phyloP scores from a whole-genome alignment of 805 yeast genomes.

The Yarrowia deformans region DNA sequence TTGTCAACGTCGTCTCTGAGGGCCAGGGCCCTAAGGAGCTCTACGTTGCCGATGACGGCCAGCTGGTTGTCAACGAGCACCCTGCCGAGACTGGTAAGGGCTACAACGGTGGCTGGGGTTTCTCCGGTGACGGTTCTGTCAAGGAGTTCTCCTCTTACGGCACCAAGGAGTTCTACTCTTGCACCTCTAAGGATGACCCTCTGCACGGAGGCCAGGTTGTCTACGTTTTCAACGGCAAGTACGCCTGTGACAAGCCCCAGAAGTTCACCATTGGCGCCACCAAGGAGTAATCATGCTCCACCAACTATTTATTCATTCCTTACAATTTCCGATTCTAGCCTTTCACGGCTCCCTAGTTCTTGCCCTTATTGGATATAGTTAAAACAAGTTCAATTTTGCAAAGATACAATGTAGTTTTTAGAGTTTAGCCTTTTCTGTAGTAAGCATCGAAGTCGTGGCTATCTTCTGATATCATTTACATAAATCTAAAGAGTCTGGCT shows the following conservation, averaged over 20 bases:
- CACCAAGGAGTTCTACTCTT: conserved; percentile 18
- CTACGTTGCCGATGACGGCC: conserved; percentile 7
- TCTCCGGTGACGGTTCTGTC: conserved; percentile 16
- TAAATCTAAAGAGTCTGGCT: neutral
- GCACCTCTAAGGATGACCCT: neutral
- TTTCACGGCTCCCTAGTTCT: neutral
- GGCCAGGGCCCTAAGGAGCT: conserved; percentile 18
- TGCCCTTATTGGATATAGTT: neutral
- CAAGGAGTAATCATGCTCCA: neutral
- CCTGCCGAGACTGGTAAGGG: conserved; percentile 3
- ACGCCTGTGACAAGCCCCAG: conserved; percentile 19
- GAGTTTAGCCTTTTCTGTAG: neutral
- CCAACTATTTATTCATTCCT: neutral
- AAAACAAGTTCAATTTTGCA: neutral
- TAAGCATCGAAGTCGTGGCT: neutral
- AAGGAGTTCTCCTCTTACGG: conserved; percentile 18
- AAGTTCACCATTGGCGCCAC: conserved; percentile 16
- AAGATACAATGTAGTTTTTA: neutral
- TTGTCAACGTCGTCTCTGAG: conserved; percentile 5
- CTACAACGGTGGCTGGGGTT: conserved; percentile 22
- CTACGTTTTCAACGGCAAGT: conserved; percentile 16
- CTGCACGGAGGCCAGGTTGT: conserved; percentile 13
- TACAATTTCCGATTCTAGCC: neutral
- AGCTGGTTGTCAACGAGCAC: conserved; percentile 18
- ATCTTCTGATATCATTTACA: neutral